Evolutionary conservation across 1,284 basidiomycete species (phyloP), one percentile per base, ranked within the genome.

Genomic region (Somion occarium): DNA sequence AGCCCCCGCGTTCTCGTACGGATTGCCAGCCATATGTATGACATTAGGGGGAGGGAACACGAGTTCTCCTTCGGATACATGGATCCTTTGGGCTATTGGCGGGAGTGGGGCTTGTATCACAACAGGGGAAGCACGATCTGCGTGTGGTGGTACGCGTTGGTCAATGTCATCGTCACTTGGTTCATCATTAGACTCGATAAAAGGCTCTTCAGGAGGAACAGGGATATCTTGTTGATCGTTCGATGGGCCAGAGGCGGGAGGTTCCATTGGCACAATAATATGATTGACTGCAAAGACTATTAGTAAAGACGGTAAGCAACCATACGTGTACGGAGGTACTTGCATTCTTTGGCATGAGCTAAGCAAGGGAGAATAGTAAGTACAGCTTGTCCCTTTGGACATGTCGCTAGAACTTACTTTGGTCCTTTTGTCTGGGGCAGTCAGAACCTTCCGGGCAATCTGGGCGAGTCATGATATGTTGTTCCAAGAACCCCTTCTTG

Each of bases 341-440:
- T 58, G 87, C 85, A 89, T 67, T 88, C 84, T 65, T 72, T 82
- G 20, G 85, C 83, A 62, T 88, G 85, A 4, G 68, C 85, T 86
- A 49, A 19, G 51, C 38, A 41, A 34, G 18, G 38, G 25, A 45
- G 22, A 22, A 18, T 27, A 13, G 37, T 53, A 23, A 54, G 51
- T 5, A 23, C 39, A 11, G 9, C 34, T 9, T 37, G 34, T 37
- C 34, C 9, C 11, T 9, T 11, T 37, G n/a, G 9, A 11, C 39
- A 41, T 9, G 18, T 41, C 5, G 9, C 39, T 15, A 9, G 7
- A 22, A 37, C 82, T 56, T 60, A 88, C 86, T 76, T 27, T 79
- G 73, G 58, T 88, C 80, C 59, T 75, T 79, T 64, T 88, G 83
- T 49, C 71, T 73, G 39, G 58, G 54, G 60, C 88, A 91, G 4